Evolutionary conservation across 2,329 filamentous ascomycete genomes (phyloP).

Genomic region (Parasarocladium wereldwijsianum): DNA sequence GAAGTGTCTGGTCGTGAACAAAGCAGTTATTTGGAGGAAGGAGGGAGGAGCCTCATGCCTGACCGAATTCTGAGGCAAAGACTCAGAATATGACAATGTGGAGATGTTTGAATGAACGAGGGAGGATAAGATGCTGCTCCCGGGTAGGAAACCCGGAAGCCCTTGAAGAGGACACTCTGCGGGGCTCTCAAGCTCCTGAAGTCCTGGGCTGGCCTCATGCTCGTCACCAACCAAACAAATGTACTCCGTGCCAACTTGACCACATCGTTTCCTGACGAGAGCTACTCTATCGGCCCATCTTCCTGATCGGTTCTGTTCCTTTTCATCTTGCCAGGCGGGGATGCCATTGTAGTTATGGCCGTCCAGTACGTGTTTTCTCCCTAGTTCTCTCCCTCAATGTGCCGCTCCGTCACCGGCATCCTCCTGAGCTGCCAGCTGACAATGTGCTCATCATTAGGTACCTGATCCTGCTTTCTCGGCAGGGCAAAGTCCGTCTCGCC

Average conservation of each 20-base stretch:
- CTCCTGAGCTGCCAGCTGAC: slow-evolving; percentile 3
- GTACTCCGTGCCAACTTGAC: slow-evolving; percentile 13
- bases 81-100: too few relatives aligned
- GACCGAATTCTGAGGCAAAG: too few relatives aligned
- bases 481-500: slow-evolving; percentile 97
- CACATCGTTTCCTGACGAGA: slow-evolving; percentile 6
- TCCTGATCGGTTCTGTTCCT: slow-evolving; percentile 9
- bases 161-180: too few relatives aligned
- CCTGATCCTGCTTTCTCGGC: slow-evolving; percentile 88
- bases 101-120: too few relatives aligned
- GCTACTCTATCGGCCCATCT: slow-evolving; percentile 7
- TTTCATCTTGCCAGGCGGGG: slow-evolving; percentile 8
- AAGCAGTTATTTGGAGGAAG: too few relatives aligned
- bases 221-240: slow-evolving; percentile 12
- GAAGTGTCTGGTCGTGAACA: too few relatives aligned
- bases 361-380: slow-evolving; percentile 23
- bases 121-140: not conserved
- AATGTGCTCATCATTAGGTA: slow-evolving; percentile 45
- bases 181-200: slow-evolving; percentile 5
- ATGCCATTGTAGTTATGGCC: slow-evolving; percentile 21
- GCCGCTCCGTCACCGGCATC: slow-evolving; percentile 9
- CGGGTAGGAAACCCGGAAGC: not conserved
- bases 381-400: slow-evolving; percentile 4
- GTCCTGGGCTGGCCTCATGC: slow-evolving; percentile 2
- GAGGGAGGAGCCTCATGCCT: too few relatives aligned